Conservation (phyloP, 768 basidiomycete species). For the Trametes villosa region DNA sequence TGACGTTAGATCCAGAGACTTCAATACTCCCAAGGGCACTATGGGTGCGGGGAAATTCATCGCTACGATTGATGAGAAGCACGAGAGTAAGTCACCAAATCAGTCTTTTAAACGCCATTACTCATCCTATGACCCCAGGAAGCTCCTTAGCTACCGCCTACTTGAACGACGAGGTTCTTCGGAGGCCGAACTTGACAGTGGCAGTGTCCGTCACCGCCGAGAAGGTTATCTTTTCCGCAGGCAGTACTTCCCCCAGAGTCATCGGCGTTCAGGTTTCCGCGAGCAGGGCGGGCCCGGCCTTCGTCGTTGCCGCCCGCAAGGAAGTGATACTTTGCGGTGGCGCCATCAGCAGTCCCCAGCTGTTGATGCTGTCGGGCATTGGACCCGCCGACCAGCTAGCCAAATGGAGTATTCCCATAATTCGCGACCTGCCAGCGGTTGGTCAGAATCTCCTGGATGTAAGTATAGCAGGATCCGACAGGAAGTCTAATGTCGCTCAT, state of each 20-base stretch:
- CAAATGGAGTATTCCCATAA: conserved; percentile 18
- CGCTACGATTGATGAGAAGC: conserved; percentile 21
- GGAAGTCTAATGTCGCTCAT: not conserved
- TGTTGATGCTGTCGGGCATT: conserved; percentile 35
- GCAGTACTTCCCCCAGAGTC: not conserved
- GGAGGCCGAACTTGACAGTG: conserved; percentile 31
- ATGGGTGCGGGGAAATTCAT: conserved; percentile 20
- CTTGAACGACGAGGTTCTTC: conserved; percentile 26
- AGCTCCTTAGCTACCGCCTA: conserved; percentile 33
- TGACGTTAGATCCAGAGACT: conserved; percentile 14
- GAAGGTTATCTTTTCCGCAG: conserved; percentile 23
- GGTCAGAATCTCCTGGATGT: conserved; percentile 33
- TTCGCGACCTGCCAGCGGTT: conserved; percentile 31
- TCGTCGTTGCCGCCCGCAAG: conserved; percentile 10
- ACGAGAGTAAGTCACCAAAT: conserved; percentile 18
- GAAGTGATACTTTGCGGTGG: conserved; percentile 28
- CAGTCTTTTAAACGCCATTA: not conserved
- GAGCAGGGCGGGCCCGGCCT: not conserved
- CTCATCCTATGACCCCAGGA: conserved; percentile 14
- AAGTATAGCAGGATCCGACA: not conserved
- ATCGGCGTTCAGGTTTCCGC: conserved; percentile 18
- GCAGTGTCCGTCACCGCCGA: conserved; percentile 20
- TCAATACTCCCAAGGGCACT: conserved; percentile 25
- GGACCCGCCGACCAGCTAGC: conserved; percentile 27
- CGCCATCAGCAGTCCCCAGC: conserved; percentile 20